Base-by-base conservation (phyloP, 257 asterid genomes). In the Penstemon barbatus region DNA sequence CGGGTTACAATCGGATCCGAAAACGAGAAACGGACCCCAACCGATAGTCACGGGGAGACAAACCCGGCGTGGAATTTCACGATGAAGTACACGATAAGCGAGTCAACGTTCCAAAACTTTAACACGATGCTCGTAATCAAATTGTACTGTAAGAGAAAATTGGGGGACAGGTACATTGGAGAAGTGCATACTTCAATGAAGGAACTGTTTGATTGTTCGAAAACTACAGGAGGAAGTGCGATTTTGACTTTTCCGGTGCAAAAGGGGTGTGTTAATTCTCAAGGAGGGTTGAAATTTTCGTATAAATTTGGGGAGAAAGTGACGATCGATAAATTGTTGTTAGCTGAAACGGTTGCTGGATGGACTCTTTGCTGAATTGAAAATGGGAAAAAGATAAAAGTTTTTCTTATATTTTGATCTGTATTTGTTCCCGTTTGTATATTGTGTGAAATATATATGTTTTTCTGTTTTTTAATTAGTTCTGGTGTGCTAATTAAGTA, bases 51-150 rank as follows among this genome's bases (percentile, higher is more conserved):
- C 69, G 85, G 95, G 4, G 81, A 75, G 69, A 71, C 44, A 5
- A 87, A 90, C 48, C 95, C 97, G 18, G 93, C 91, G 0, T 90
- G 97, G 97, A 87, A 90, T 51, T 77, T 43, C 81, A 76, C 79
- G 37, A 70, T 83, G 71, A 79, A 83, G 66, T 90, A 73, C 80
- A 75, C 85, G 8, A 56, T 90, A 9, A 59, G 71, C n/a, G 95
- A 85, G 73, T 51, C 86, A 4, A 67, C 68, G 83, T 51, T 87
- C 6, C 77, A 75, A 15, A 75, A 79, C 45, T 76, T 61, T 71
- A 80, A 81, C 77, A 57, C 84, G 5, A 74, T 81, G 81, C 81
- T 88, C 4, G 87, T 82, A 4, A 79, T 88, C 13, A 86, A 87
- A 69, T 73, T 90, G 43, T 87, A 90, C 79, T 84, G 97, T 70